Conservation (phyloP, 768 basidiomycete species). For the Suillus plorans region DNA sequence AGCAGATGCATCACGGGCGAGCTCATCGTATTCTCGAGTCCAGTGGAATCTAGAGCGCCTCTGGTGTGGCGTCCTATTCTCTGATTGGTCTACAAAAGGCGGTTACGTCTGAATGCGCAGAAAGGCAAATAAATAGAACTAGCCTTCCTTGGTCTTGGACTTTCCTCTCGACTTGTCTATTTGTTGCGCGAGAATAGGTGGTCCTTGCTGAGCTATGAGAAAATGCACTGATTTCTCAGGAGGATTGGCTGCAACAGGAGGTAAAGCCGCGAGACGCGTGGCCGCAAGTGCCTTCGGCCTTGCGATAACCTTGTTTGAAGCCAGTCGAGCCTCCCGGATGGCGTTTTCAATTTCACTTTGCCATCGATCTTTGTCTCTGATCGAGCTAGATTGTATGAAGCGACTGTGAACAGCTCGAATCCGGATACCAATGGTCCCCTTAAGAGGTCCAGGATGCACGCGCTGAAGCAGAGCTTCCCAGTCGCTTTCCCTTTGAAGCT, state of each 20-base stretch:
- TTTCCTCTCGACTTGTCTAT: slow-evolving; percentile 36
- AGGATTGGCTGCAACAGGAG: slow-evolving; percentile 41
- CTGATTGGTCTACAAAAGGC: slow-evolving; percentile 4
- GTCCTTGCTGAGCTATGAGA: slow-evolving; percentile 53
- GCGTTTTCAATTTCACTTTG: slow-evolving; percentile 58
- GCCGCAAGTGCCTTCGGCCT: slow-evolving; percentile 23
- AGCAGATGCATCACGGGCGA: slow-evolving; percentile 79
- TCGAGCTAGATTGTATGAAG: slow-evolving; percentile 59
- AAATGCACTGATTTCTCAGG: slow-evolving; percentile 52
- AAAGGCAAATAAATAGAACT: neutral
- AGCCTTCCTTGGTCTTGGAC: slow-evolving; percentile 34
- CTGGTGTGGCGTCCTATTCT: slow-evolving; percentile 14
- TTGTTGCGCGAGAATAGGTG: slow-evolving; percentile 32
- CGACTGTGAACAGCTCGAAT: slow-evolving; percentile 54
- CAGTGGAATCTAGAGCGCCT: slow-evolving; percentile 76
- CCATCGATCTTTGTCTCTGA: slow-evolving; percentile 56
- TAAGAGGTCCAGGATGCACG: slow-evolving; percentile 54
- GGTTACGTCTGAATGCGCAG: slow-evolving; percentile 4
- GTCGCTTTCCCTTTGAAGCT: slow-evolving; percentile 55
- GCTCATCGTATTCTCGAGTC: slow-evolving; percentile 86
- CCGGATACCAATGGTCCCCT: slow-evolving; percentile 47
- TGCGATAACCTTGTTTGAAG: slow-evolving; percentile 44
- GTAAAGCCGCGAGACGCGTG: slow-evolving; percentile 22
- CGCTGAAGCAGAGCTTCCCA: slow-evolving; percentile 61
- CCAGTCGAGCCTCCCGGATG: slow-evolving; percentile 54